Percentiles rank a stretch among this genome's conserved stretches.
Evolutionary conservation across 2,329 filamentous ascomycete species (phyloP).

Genomic region (Phoma sp.): DNA sequence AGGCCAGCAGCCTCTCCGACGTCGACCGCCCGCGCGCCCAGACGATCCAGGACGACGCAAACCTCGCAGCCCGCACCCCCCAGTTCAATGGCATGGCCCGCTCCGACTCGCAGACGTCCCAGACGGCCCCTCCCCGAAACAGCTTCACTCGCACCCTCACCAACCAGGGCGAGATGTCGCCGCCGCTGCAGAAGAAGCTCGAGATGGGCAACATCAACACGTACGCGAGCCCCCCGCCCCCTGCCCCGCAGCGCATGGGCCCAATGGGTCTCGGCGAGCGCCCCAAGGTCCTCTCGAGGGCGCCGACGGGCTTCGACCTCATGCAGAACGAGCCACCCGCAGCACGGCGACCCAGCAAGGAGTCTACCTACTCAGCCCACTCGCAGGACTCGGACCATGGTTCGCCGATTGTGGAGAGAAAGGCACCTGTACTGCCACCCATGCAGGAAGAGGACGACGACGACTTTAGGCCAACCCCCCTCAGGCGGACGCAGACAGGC

Average conservation of each 20-base stretch:
- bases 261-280: conserved; percentile 46
- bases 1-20: conserved; percentile 29
- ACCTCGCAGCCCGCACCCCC: conserved; percentile 33
- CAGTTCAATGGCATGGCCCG: conserved; percentile 34
- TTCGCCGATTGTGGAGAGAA: conserved; percentile 33
- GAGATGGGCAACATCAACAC: conserved; percentile 46
- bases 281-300: conserved; percentile 37
- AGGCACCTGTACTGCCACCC: conserved; percentile 35
- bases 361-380: conserved; percentile 42
- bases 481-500: conserved; percentile 67
- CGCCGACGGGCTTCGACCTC: conserved; percentile 44
- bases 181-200: conserved; percentile 45
- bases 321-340: conserved; percentile 19
- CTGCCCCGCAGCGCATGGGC: conserved; percentile 37
- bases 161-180: conserved; percentile 45
- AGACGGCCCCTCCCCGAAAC: conserved; percentile 32
- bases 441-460: conserved; percentile 51
- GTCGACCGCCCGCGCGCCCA: conserved; percentile 26
- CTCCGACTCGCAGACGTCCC: conserved; percentile 33
- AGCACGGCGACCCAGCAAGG: conserved; percentile 35
- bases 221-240: conserved; percentile 36
- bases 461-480: conserved; percentile 60
- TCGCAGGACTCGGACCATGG: conserved; percentile 32
- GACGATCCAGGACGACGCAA: conserved; percentile 39
- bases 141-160: conserved; percentile 44